A percentile compares a stretch with the other conserved stretches of the same genome.
Conservation (phyloP, 2,329 filamentous ascomycete genomes). For the Phoma sp. region DNA sequence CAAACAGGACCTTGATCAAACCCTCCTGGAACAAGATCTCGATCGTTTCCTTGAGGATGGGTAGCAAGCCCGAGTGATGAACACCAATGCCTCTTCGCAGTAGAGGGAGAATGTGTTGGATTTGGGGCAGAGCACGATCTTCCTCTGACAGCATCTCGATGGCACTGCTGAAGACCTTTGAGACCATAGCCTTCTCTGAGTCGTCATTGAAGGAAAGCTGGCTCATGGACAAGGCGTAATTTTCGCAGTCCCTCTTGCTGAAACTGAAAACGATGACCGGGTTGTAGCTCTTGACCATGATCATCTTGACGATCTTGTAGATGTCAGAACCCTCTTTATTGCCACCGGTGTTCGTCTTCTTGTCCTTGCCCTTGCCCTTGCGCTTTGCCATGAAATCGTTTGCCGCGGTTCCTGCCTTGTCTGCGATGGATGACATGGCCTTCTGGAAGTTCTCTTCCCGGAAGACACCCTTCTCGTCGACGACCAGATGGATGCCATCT, state of each 20-base stretch:
- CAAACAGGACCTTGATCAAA: conserved; percentile 96
- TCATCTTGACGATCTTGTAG: conserved; percentile 98
- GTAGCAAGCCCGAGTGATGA: conserved; percentile 93
- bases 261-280: conserved; percentile 99
- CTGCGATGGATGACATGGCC: conserved; percentile 88
- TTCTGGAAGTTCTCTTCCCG: conserved; percentile 97
- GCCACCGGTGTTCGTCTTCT: conserved; percentile 90
- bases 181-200: conserved; percentile 92
- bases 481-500: conserved; percentile 90
- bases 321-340: conserved; percentile 74
- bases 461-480: conserved; percentile 96
- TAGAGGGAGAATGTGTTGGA: conserved; percentile 86
- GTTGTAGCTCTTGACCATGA: conserved; percentile 96
- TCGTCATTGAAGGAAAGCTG: conserved; percentile 94
- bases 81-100: conserved; percentile 92
- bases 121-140: conserved; percentile 87
- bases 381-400: conserved; percentile 79
- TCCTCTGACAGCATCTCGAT: conserved; percentile 92
- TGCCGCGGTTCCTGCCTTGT: conserved; percentile 85
- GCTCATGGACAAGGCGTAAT: conserved; percentile 85
- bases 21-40: conserved; percentile 99
- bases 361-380: conserved; percentile 89
- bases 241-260: conserved; percentile 96
- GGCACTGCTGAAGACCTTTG: conserved; percentile 91
- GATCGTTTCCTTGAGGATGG: conserved; percentile 97